Base-by-base conservation (phyloP, 1,284 basidiomycete genomes). In the Ceratobasidium sp. region DNA sequence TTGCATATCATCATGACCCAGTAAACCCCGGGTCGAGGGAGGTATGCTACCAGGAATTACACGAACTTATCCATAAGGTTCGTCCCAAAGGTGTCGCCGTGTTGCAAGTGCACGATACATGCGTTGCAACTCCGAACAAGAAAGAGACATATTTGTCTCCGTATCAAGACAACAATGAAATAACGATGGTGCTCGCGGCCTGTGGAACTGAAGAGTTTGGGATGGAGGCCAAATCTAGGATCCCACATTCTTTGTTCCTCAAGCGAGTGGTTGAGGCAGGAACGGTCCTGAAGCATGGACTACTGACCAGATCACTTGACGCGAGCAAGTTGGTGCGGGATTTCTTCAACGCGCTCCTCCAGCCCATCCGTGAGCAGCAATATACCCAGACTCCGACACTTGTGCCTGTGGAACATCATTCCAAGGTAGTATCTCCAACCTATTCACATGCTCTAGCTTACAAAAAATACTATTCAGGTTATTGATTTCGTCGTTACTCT, bases 61-160 rank as follows among this genome's bases (percentile, higher is more conserved):
- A 31, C 15, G 14, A 50, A 31, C 9, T 5, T 14, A 64, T 64
- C 29, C 44, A 17, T 31, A 17, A 9, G 24, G 14, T 5, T 27
- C 36, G 36, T 17, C 44, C 60, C 5, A 5, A 44, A 31, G 31
- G 50, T 2, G 44, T 54, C 17, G 14, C 41, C 6, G 65, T 69
- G 1, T 27, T 69, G 14, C 51, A 56, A 56, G 29, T 69, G 19
- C 50, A 53, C 8, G 65, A 69, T 17, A 69, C 65, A 19, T 69
- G 65, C 48, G 15, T 1, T 22, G 29, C 53, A 14, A 11, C 50
- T 24, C 65, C 65, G 17, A n/a, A 45, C 24, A 6, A 19, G 31
- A 29, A 47, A 31, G 41, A 69, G 51, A 45, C 19, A 2, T 33
- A 56, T 0, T 24, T 11, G 14, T 19, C 19, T 22, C 36, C 19